A percentile compares a stretch with the other conserved stretches of the same genome.
Evolutionary conservation across 306 rosid genomes (phyloP).

Genomic region (apple (Malus domestica)): DNA sequence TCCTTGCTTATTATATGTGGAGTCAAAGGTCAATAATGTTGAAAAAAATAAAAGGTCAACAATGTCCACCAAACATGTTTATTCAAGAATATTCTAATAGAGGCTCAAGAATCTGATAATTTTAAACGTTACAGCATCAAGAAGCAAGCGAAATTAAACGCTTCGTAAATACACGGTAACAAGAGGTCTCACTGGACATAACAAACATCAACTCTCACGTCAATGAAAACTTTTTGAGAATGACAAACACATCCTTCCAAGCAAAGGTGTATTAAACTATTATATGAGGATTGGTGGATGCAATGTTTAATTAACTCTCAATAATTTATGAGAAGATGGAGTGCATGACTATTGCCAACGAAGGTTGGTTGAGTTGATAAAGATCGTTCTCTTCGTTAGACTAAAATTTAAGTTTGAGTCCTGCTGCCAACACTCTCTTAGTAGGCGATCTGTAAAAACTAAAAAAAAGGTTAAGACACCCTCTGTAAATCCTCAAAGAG

Average conservation of each 20-base stretch:
- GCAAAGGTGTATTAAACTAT: neutral
- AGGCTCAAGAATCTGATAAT: neutral
- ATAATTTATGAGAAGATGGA: constrained; percentile 3
- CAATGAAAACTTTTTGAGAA: neutral
- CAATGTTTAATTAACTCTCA: neutral
- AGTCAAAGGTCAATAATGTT: neutral
- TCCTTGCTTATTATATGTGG: neutral
- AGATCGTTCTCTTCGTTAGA: too few relatives aligned
- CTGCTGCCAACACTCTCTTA: too few relatives aligned
- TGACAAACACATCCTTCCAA: constrained; percentile 1
- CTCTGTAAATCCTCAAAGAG: too few relatives aligned
- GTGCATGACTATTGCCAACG: neutral
- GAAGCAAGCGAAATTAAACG: neutral
- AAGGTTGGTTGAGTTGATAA: too few relatives aligned
- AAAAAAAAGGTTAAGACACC: too few relatives aligned
- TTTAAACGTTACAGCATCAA: neutral
- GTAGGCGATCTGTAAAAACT: too few relatives aligned
- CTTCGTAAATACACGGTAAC: too few relatives aligned
- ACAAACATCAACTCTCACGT: neutral
- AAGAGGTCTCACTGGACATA: neutral
- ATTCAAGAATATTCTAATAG: neutral
- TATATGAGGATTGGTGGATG: neutral
- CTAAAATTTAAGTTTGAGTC: too few relatives aligned
- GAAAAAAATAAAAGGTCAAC: neutral
- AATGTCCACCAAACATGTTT: neutral